Evolutionary conservation across 805 yeast species (phyloP), one percentile per base, ranked within the genome.

Genomic region (Candida multigemmis): DNA sequence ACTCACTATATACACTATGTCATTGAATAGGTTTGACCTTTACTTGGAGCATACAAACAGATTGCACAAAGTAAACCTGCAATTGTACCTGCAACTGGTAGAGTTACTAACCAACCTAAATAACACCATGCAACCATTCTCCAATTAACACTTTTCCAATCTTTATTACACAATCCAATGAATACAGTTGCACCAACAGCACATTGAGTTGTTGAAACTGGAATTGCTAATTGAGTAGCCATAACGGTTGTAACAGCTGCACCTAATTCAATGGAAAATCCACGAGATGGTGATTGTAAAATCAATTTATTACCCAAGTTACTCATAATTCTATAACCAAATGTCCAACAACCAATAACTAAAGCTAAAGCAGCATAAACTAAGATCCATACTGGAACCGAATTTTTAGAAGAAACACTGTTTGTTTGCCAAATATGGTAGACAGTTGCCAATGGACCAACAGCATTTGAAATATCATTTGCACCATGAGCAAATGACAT

Each of bases 401-500:
- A 71, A 19, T 77, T 49, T 42, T 74, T 71, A 4, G 42, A 35
- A 11, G 51, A 46, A 26, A 61, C 56, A 3, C 55, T 45, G 39
- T 74, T 71, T 19, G 71, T 51, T 13, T 49, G 49, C 85, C 86
- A 79, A 14, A 74, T 60, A 22, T 62, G 51, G 48, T 74, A 79
- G 13, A 78, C 68, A 9, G 85, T 66, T 23, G 85, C 57, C 40
- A 77, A 60, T 18, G 89, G 87, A 38, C 85, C 87, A 17, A 81
- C 69, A 20, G 89, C 86, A 41, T 79, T 79, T 25, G 85, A 68
- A 36, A 80, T 77, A 54, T 79, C 89, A 45, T 79, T 79, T 21
- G 89, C 77, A 31, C 89, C 89, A 45, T 79, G 89, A 5, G 87
- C 83, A 50, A 80, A 77, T 2, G 87, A 78, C 78, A 78, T 77